phyloP scores from a whole-genome alignment of 225 moss, liverwort and hornwort genomes.

The Pleurozium schreberi region DNA sequence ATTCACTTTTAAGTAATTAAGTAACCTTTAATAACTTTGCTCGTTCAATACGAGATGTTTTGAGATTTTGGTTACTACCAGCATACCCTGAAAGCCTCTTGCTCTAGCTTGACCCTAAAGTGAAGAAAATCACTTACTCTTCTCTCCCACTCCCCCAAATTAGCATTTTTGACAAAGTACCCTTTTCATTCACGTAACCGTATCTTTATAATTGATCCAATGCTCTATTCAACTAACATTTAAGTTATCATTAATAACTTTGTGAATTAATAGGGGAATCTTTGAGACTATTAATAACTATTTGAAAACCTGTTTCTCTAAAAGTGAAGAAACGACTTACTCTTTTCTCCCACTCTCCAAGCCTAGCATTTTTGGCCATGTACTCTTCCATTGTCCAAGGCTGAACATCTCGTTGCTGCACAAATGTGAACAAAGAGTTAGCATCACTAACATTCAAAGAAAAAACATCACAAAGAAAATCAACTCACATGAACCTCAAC shows the following conservation, averaged over 20 bases:
- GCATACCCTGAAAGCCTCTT: not conserved
- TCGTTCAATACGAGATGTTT: not conserved
- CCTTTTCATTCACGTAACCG: not conserved
- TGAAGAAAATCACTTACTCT: not conserved
- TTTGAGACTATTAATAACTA: too few relatives aligned
- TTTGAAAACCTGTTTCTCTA: not conserved
- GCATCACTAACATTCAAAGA: too few relatives aligned
- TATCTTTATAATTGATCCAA: not conserved
- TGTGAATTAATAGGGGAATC: not conserved
- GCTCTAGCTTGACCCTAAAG: not conserved
- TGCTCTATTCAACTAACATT: not conserved
- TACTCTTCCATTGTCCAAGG: slow-evolving; percentile 57
- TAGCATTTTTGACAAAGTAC: not conserved
- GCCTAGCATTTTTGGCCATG: slow-evolving; percentile 24
- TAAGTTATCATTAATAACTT: not conserved
- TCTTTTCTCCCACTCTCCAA: slow-evolving; percentile 9
- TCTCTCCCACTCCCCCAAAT: not conserved
- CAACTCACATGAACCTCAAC: not conserved
- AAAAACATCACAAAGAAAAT: too few relatives aligned
- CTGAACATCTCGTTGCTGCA: slow-evolving; percentile 43
- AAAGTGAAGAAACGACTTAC: not conserved
- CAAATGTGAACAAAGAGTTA: not conserved
- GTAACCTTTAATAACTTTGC: not conserved
- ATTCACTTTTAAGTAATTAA: not conserved
- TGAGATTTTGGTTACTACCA: not conserved